Evolutionary conservation across 257 asterid genomes (phyloP).

Genomic region (Solanum paucissectum): DNA sequence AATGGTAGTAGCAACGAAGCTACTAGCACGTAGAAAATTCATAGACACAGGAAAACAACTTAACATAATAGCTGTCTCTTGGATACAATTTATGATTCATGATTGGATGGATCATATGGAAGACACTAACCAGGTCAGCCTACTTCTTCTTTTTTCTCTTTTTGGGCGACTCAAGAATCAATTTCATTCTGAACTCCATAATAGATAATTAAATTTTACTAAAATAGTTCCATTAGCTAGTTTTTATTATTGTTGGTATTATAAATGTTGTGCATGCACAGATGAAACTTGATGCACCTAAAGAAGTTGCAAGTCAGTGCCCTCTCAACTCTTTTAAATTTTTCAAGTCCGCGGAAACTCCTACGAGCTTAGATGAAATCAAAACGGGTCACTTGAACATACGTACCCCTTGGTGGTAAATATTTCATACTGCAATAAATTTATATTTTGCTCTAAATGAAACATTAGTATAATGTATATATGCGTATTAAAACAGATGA

Average conservation of each 20-base stretch:
- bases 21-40: background rate
- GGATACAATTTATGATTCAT: conserved; percentile 71
- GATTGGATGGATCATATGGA: background rate
- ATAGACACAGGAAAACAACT: conserved; percentile 50
- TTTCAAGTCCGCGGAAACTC: conserved; percentile 29
- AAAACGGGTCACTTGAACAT: conserved; percentile 33
- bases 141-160: no score
- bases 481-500: no score
- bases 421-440: background rate
- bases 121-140: background rate
- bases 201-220: no score
- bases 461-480: no score
- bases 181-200: no score
- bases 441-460: background rate
- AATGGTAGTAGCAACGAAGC: background rate
- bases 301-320: conserved; percentile 37
- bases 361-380: conserved; percentile 26
- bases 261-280: background rate
- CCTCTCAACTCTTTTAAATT: conserved; percentile 49
- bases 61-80: conserved; percentile 56
- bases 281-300: conserved; percentile 40
- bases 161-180: no score
- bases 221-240: no score
- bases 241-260: background rate
- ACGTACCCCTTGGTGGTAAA: conserved; percentile 62